phyloP scores from a whole-genome alignment of 306 rosid genomes.

The Pachyrhizus erosus region DNA sequence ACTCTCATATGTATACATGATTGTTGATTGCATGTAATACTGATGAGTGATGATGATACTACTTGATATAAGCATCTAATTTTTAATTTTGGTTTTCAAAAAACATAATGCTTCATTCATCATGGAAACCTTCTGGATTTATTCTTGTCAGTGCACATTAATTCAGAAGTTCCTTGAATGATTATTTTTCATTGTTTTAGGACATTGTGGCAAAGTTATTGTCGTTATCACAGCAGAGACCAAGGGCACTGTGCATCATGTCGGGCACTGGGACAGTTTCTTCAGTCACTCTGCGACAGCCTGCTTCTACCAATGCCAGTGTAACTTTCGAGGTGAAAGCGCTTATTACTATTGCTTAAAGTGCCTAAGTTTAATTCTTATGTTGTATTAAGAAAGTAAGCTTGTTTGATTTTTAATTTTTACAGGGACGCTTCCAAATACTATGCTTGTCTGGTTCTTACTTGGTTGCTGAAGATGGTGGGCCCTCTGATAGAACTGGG shows the following conservation, averaged over 20 bases:
- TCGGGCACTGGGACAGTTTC: slow-evolving; percentile 88
- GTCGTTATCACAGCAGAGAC: slow-evolving; percentile 88
- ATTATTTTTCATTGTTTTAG: slow-evolving; percentile 50
- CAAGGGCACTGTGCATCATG: slow-evolving; percentile 91
- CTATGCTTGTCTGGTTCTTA: slow-evolving; percentile 95
- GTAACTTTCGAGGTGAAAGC: slow-evolving; percentile 75
- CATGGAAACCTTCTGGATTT: neutral
- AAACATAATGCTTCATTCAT: slow-evolving; percentile 10
- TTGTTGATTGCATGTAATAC: slow-evolving; percentile 22
- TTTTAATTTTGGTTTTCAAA: slow-evolving; percentile 11
- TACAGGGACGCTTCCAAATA: slow-evolving; percentile 92
- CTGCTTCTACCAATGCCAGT: slow-evolving; percentile 81
- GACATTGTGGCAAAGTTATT: slow-evolving; percentile 86
- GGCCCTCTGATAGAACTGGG: slow-evolving; percentile 81
- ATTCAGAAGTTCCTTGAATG: slow-evolving; percentile 39
- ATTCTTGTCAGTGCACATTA: neutral
- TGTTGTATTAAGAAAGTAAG: slow-evolving; percentile 17
- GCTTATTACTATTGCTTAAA: neutral
- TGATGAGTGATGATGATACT: neutral
- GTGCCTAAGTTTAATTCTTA: slow-evolving; percentile 16
- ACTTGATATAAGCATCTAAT: neutral
- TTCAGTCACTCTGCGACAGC: slow-evolving; percentile 82
- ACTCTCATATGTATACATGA: neutral
- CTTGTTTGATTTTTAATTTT: slow-evolving; percentile 12
- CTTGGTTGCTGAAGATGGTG: slow-evolving; percentile 93